Evolutionary conservation across 2,329 filamentous ascomycete genomes (phyloP).

Genomic region (Ascochyta viciae-villosae): DNA sequence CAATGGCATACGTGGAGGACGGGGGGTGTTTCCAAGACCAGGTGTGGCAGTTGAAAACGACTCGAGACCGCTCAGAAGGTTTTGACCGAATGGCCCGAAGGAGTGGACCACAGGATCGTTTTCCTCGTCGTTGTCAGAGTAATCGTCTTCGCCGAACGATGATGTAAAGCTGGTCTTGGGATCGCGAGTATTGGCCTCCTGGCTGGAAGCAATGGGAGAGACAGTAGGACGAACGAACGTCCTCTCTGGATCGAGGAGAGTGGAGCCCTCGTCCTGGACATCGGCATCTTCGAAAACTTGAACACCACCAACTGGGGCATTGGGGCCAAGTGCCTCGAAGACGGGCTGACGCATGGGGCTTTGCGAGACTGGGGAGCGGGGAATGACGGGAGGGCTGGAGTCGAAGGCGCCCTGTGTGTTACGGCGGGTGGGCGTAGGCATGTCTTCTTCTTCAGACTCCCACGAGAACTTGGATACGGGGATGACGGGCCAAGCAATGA

Average conservation of each 20-base stretch:
- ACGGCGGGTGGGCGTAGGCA: slow-evolving; percentile 44
- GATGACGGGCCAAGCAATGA: slow-evolving; percentile 82
- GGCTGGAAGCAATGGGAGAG: slow-evolving; percentile 31
- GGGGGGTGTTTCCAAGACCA: slow-evolving; percentile 38
- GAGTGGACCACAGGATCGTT: slow-evolving; percentile 93
- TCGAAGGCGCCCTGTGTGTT: slow-evolving; percentile 54
- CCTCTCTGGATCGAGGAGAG: slow-evolving; percentile 33
- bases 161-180: slow-evolving; percentile 37
- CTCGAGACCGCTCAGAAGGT: slow-evolving; percentile 81
- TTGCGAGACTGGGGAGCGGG: slow-evolving; percentile 80
- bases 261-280: slow-evolving; percentile 33
- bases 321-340: slow-evolving; percentile 47
- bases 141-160: slow-evolving; percentile 61
- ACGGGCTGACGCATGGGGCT: slow-evolving; percentile 61
- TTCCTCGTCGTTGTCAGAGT: slow-evolving; percentile 82
- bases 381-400: slow-evolving; percentile 68
- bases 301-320: slow-evolving; percentile 33
- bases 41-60: slow-evolving; percentile 75
- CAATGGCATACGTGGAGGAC: slow-evolving; percentile 33
- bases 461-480: slow-evolving; percentile 60
- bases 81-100: slow-evolving; percentile 87
- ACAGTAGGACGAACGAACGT: slow-evolving; percentile 42
- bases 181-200: slow-evolving; percentile 22
- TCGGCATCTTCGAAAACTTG: slow-evolving; percentile 51
- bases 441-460: slow-evolving; percentile 67